Base-by-base conservation (phyloP, 2,329 filamentous ascomycete genomes). In the Paraphaeosphaeria sporulosa region DNA sequence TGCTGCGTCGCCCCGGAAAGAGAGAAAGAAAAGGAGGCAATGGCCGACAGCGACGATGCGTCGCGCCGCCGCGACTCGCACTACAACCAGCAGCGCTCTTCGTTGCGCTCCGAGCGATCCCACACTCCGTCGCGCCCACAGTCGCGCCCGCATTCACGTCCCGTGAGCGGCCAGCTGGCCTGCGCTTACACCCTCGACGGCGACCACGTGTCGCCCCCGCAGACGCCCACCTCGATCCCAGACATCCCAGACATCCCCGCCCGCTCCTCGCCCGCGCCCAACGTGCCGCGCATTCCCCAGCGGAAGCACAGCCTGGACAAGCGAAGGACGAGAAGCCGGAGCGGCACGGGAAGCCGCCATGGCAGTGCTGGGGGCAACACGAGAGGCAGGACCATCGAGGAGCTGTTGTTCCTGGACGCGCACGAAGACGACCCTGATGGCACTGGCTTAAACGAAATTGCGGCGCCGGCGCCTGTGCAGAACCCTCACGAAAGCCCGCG, bases 391-490 rank as follows among this genome's bases (percentile, higher is more conserved):
- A 63, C 64, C 43, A 58, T 63, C 13, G 57, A 65, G 25, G 65
- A 68, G 19, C 38, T 64, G 27, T 49, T 64, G 1, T 34, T 55
- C 21, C 59, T 57, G 19, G 60, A 69, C 5, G 51, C 64, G 40
- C 73, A 71, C 54, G 64, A n/a, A 40, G 17, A 40, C 30, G 30
- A 9, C 30, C 30, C 4, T 15, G 36, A 40, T n/a, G 38, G 64
- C 4, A n/a, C 17, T 21, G 71, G 71, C 23, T 64, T 76, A 36
- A 69, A 74, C 47, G 71, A 75, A 54, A 46, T 70, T 25, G 62
- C 60, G 19, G 77, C 71, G 2, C 78, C 81, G 15, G 74, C 80
- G 36, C 82, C 83, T 2, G 76, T 85, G 2, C 76, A 83, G 58
- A 82, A 82, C 64, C 78, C 71, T 23, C 73, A 75, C 44, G 78